Conservation (phyloP, 2,329 filamentous ascomycete species). For the Curvularia verruculosa region DNA sequence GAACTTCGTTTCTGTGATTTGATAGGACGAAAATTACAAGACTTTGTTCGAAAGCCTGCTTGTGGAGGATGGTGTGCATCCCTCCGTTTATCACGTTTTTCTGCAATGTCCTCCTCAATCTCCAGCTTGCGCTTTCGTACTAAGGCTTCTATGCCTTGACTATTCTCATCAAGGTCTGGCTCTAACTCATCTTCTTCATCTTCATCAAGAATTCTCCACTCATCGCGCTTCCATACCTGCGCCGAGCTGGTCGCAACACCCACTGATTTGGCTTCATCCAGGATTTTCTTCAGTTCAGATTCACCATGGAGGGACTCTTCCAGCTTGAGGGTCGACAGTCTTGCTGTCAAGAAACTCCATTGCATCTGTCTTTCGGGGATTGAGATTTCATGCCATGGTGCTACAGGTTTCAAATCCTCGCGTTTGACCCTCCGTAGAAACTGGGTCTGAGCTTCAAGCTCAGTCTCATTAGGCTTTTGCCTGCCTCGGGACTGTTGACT, state of each 20-base stretch:
- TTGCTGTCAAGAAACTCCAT: conserved; percentile 57
- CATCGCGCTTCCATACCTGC: conserved; percentile 57
- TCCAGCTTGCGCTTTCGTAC: conserved; percentile 48
- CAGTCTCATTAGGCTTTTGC: conserved; percentile 19
- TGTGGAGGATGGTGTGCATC: background rate
- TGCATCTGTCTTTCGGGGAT: conserved; percentile 50
- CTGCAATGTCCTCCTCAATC: conserved; percentile 22
- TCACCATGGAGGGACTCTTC: conserved; percentile 52
- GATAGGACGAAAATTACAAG: background rate
- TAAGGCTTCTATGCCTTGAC: conserved; percentile 45
- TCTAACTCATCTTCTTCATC: conserved; percentile 46
- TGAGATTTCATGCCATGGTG: conserved; percentile 51
- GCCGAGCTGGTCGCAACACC: conserved; percentile 50
- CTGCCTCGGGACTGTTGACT: conserved; percentile 17
- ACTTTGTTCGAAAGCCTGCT: background rate
- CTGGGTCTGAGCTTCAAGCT: conserved; percentile 39
- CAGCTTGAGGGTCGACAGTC: conserved; percentile 46
- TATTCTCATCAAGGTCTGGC: conserved; percentile 23
- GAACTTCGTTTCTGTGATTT: background rate
- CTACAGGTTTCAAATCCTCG: conserved; percentile 36
- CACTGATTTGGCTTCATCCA: conserved; percentile 42
- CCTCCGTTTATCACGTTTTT: conserved; percentile 3
- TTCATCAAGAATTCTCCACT: conserved; percentile 55
- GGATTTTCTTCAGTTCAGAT: conserved; percentile 44
- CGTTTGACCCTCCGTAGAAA: conserved; percentile 46